Base-by-base conservation (phyloP, 2,329 filamentous ascomycete genomes). In the Hypoxylon sp. region DNA sequence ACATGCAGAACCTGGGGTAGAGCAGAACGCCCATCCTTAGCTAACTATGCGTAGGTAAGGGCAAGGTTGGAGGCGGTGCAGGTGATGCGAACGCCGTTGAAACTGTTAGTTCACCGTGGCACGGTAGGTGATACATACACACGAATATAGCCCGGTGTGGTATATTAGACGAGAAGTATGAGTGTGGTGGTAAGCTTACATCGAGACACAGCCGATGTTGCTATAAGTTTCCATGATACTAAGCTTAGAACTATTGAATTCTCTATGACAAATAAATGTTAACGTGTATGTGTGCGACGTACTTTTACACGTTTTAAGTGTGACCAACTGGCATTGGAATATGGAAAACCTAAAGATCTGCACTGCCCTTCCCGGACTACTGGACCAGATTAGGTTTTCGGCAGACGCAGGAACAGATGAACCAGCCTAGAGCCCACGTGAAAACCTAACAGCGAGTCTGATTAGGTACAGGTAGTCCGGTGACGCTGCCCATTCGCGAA, bases 401-500 rank as follows among this genome's bases (percentile, higher is more conserved):
- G 55, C 33, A 58, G 68, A 70, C 58, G 68, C 68, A 70, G 68
- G 68, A 64, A 70, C 68, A 59, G 53, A 70, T 17, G 44, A 37
- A 37, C 37, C 11, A 63, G 61, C 60, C 67, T 58, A 58, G 48
- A 59, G 51, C 57, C 68, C 67, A 70, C 64, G 60, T 64, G 68
- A 55, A 53, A 64, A 55, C 53, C 51, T 53, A 57, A 33, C 64
- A 66, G 59, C 55, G 44, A 55, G 57, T 35, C 33, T 63, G 59
- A 59, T 51, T 61, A 68, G 35, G 50, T 37, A 57, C 62, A 54
- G 49, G 44, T 49, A 44, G 40, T 35, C 51, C 31, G 66, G 51
- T 59, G 62, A 63, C 66, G 54, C 62, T 66, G 54, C 37, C 50
- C 17, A 20, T 25, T 49, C 13, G 33, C 53, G 51, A 51, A 35